phyloP scores from a whole-genome alignment of 2,329 filamentous ascomycete genomes.

The Ophidiomyces ophidiicola region DNA sequence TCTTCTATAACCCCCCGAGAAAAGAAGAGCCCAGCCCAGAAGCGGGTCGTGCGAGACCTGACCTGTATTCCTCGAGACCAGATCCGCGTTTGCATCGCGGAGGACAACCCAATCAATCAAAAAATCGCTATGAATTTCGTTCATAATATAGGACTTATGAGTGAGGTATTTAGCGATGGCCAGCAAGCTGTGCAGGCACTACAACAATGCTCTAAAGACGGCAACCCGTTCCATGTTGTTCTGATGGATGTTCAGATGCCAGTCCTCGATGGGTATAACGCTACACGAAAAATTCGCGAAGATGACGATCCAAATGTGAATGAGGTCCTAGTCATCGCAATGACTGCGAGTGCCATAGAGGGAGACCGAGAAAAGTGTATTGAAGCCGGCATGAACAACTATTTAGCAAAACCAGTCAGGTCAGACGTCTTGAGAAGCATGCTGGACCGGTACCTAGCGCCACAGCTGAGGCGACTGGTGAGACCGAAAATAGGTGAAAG shows the following conservation, averaged over 20 bases:
- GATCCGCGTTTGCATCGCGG: conserved; percentile 79
- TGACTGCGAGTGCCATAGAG: conserved; percentile 91
- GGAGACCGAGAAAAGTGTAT: conserved; percentile 90
- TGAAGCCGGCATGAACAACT: conserved; percentile 96
- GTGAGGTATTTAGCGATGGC: conserved; percentile 83
- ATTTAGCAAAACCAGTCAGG: conserved; percentile 87
- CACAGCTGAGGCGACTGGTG: conserved; percentile 24
- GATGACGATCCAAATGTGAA: conserved; percentile 66
- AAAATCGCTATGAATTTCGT: conserved; percentile 89
- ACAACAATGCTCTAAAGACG: conserved; percentile 57
- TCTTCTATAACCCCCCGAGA: conserved; percentile 25
- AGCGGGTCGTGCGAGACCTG: conserved; percentile 49
- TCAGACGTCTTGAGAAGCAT: conserved; percentile 77
- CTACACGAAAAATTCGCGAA: conserved; percentile 67
- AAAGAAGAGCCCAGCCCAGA: conserved; percentile 33
- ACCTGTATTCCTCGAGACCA: conserved; percentile 62
- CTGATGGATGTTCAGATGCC: conserved; percentile 98
- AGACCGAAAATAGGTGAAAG: conserved; percentile 12
- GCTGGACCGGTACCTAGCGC: conserved; percentile 54
- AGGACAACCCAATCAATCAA: conserved; percentile 91
- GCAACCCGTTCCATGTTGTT: conserved; percentile 72
- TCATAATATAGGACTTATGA: conserved; percentile 69
- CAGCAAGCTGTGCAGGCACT: conserved; percentile 77
- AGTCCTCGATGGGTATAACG: conserved; percentile 81
- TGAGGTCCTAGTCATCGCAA: conserved; percentile 83